These are phyloP conservation scores for Orbilia blumenaviensis DNA, from an alignment of 2,329 filamentous ascomycete species.

Conservation along the genomic window DNA sequence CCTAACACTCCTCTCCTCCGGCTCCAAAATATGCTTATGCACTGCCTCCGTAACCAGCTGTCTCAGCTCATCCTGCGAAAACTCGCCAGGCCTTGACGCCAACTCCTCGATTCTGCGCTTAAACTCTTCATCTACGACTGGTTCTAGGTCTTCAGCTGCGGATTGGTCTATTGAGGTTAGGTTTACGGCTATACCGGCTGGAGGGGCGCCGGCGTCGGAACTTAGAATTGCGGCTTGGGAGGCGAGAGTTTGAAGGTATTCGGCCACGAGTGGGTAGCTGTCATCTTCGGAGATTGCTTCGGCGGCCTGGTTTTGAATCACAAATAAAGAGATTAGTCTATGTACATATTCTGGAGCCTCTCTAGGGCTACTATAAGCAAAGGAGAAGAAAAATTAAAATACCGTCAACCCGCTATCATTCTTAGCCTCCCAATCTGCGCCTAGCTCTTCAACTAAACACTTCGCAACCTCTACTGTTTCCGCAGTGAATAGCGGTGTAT, in stretches of 20 bases:
- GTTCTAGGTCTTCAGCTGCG: slow-evolving; percentile 69
- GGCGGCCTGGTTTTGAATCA: slow-evolving; percentile 54
- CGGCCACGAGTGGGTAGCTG: slow-evolving; percentile 78
- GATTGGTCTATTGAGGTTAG: slow-evolving; percentile 77
- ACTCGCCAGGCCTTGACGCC: slow-evolving; percentile 79
- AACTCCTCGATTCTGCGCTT: slow-evolving; percentile 87
- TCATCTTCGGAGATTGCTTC: slow-evolving; percentile 82
- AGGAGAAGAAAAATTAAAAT: slow-evolving; percentile 58
- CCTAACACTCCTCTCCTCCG: slow-evolving; percentile 73
- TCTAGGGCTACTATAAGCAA: neutral
- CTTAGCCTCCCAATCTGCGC: slow-evolving; percentile 71
- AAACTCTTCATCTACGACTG: slow-evolving; percentile 80
- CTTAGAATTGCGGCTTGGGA: slow-evolving; percentile 58
- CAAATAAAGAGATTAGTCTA: neutral
- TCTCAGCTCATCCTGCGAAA: slow-evolving; percentile 82
- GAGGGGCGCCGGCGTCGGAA: slow-evolving; percentile 65
- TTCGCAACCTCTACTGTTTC: slow-evolving; percentile 82
- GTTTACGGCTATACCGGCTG: slow-evolving; percentile 79
- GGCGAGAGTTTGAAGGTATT: slow-evolving; percentile 69
- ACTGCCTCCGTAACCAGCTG: slow-evolving; percentile 83
- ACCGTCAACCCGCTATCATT: slow-evolving; percentile 83
- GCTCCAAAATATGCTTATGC: slow-evolving; percentile 67
- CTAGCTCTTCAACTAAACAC: slow-evolving; percentile 82
- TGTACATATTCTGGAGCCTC: neutral
- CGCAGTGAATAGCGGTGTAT: slow-evolving; percentile 93